These are phyloP conservation scores for Pseudogymnoascus sp. DNA, from an alignment of 2,329 filamentous ascomycete genomes.

Conservation along the genomic window DNA sequence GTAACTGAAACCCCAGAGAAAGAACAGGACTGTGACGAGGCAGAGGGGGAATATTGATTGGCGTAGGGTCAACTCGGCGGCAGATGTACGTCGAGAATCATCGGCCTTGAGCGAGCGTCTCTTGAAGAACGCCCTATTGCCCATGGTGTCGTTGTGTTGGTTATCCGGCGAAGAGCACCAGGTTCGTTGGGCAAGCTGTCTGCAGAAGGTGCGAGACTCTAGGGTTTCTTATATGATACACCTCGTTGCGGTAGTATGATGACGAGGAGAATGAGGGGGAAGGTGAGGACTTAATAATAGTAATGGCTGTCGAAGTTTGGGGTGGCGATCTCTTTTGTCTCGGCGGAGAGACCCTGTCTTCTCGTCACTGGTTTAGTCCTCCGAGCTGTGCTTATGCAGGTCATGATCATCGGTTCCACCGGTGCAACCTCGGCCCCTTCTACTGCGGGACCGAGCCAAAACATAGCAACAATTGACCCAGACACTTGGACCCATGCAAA, in stretches of 20 bases:
- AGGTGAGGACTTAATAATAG: not conserved
- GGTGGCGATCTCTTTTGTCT: not conserved
- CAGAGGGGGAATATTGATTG: slow-evolving; percentile 36
- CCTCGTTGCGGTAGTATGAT: not conserved
- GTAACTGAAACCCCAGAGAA: slow-evolving; percentile 42
- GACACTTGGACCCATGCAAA: not conserved
- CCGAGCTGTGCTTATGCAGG: not conserved
- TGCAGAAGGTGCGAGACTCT: not conserved
- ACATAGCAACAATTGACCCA: not conserved
- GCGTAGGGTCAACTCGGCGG: slow-evolving; percentile 34
- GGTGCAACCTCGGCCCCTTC: slow-evolving; percentile 1
- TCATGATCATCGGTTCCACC: not conserved
- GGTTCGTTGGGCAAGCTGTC: not conserved
- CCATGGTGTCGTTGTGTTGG: not conserved
- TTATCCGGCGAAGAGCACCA: not conserved
- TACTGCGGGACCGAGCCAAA: not conserved
- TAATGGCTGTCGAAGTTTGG: not conserved
- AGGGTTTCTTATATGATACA: not conserved
- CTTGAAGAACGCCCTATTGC: not conserved
- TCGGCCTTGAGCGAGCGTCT: slow-evolving; percentile 1
- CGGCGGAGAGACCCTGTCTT: not conserved
- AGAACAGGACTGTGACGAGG: slow-evolving; percentile 40
- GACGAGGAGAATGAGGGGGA: not conserved
- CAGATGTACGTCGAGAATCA: slow-evolving; percentile 26
- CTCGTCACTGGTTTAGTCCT: not conserved